Evolutionary conservation across 2,329 filamentous ascomycete genomes (phyloP).

Genomic region (Alternaria viburni): DNA sequence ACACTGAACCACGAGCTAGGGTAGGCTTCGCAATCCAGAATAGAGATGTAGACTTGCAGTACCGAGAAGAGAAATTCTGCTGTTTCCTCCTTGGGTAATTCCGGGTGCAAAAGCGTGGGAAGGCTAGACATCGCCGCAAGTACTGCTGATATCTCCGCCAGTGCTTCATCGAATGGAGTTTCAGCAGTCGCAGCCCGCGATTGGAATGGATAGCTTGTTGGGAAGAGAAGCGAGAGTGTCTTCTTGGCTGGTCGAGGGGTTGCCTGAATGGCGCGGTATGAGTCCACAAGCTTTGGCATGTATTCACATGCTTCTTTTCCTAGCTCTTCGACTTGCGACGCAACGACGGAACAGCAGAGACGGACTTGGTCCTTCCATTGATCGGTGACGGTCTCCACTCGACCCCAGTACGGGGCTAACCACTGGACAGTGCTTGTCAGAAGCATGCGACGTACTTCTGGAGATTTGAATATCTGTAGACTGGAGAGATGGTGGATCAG

Average conservation of each 20-base stretch:
- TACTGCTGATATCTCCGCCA: slow-evolving; percentile 87
- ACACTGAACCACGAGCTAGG: slow-evolving; percentile 89
- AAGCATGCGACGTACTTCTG: slow-evolving; percentile 75
- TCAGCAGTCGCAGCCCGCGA: slow-evolving; percentile 67
- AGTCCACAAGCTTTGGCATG: slow-evolving; percentile 88
- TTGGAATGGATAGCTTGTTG: slow-evolving; percentile 87
- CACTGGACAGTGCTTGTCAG: slow-evolving; percentile 84
- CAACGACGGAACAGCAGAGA: slow-evolving; percentile 89
- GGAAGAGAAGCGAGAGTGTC: slow-evolving; percentile 84
- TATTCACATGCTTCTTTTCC: slow-evolving; percentile 85
- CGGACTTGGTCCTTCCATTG: slow-evolving; percentile 94
- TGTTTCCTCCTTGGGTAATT: slow-evolving; percentile 76
- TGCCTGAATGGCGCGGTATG: slow-evolving; percentile 77
- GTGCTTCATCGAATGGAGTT: slow-evolving; percentile 78
- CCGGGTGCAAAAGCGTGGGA: slow-evolving; percentile 75
- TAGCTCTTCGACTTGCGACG: slow-evolving; percentile 80
- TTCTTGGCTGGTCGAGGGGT: slow-evolving; percentile 65
- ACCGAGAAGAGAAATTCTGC: slow-evolving; percentile 77
- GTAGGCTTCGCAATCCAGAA: slow-evolving; percentile 88
- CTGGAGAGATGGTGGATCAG: slow-evolving; percentile 91
- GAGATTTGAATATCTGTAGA: slow-evolving; percentile 79
- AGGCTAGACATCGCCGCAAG: slow-evolving; percentile 82
- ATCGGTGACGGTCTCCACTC: slow-evolving; percentile 72
- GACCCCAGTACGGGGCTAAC: slow-evolving; percentile 94
- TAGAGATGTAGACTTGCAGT: slow-evolving; percentile 85